These are phyloP conservation scores for Boletus pseudo-olivaceus DNA, from an alignment of 768 basidiomycete genomes.

Conservation along the genomic window DNA sequence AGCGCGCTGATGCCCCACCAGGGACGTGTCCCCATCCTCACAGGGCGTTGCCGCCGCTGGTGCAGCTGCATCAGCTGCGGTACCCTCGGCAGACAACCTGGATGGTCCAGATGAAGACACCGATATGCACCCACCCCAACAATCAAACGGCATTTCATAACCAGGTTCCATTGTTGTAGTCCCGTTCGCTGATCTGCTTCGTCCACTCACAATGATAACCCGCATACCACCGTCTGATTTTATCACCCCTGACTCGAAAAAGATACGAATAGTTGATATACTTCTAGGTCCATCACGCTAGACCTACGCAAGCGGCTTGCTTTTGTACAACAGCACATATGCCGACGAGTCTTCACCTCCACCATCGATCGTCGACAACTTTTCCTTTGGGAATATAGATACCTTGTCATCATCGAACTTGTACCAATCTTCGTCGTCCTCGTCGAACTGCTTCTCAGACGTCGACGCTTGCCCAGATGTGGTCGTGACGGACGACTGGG, in stretches of 20 bases:
- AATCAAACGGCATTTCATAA: slow-evolving; percentile 26
- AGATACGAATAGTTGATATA: slow-evolving; percentile 16
- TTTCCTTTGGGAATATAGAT: slow-evolving; percentile 79
- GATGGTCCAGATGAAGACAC: slow-evolving; percentile 39
- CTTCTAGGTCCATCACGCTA: slow-evolving; percentile 1
- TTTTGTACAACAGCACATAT: slow-evolving; percentile 85
- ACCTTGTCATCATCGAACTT: slow-evolving; percentile 98
- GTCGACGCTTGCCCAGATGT: slow-evolving; percentile 7
- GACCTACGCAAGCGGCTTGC: slow-evolving; percentile 43
- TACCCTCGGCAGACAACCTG: slow-evolving; percentile 69
- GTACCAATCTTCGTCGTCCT: slow-evolving; percentile 85
- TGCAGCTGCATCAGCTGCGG: slow-evolving; percentile 67
- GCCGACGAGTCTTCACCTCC: slow-evolving; percentile 90
- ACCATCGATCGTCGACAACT: slow-evolving; percentile 80
- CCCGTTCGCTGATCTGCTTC: neutral
- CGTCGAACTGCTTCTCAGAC: slow-evolving; percentile 28
- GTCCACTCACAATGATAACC: slow-evolving; percentile 3
- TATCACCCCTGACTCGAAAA: neutral
- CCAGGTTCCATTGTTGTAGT: neutral
- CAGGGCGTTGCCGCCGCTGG: slow-evolving; percentile 46
- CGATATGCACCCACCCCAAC: slow-evolving; percentile 12
- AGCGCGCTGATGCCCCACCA: slow-evolving; percentile 23
- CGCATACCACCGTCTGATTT: slow-evolving; percentile 11
- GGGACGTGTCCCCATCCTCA: slow-evolving; percentile 62
- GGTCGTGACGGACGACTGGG: slow-evolving; percentile 1